Evolutionary conservation across 495 filamentous ascomycete genomes (phyloP).

Genomic region (Talaromyces thailandensis): DNA sequence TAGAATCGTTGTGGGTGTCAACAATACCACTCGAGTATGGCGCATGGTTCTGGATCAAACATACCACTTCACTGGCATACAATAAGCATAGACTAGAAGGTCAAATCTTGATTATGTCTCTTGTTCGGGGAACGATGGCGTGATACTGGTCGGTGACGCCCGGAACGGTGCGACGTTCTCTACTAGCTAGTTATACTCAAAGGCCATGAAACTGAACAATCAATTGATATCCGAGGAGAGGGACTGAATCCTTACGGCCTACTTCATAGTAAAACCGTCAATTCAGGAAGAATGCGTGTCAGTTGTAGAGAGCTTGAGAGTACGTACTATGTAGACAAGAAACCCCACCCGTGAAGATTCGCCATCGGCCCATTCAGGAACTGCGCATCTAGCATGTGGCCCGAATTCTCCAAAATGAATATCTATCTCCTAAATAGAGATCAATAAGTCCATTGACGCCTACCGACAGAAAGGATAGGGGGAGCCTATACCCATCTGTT

Average conservation of each 20-base stretch:
- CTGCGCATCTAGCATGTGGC: background rate
- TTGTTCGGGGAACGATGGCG: background rate
- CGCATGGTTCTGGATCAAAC: background rate
- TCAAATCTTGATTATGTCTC: background rate
- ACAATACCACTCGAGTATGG: background rate
- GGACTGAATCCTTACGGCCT: background rate
- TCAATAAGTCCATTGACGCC: background rate
- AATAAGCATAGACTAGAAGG: background rate
- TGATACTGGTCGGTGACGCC: background rate
- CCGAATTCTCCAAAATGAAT: background rate
- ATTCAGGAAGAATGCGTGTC: background rate
- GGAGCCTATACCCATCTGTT: background rate
- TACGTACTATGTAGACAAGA: too few species aligned
- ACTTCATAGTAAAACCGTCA: background rate
- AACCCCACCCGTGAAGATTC: background rate
- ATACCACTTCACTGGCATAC: background rate
- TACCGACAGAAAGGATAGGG: background rate
- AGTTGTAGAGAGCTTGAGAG: background rate
- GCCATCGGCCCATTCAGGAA: background rate
- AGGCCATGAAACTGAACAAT: background rate
- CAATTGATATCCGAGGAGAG: background rate
- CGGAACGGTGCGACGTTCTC: background rate
- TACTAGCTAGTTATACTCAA: background rate
- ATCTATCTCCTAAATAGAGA: background rate
- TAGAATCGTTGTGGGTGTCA: background rate